A percentile compares a stretch with the other conserved stretches of the same genome.
phyloP scores from a whole-genome alignment of 306 rosid species.

The Lathyrus aphaca region DNA sequence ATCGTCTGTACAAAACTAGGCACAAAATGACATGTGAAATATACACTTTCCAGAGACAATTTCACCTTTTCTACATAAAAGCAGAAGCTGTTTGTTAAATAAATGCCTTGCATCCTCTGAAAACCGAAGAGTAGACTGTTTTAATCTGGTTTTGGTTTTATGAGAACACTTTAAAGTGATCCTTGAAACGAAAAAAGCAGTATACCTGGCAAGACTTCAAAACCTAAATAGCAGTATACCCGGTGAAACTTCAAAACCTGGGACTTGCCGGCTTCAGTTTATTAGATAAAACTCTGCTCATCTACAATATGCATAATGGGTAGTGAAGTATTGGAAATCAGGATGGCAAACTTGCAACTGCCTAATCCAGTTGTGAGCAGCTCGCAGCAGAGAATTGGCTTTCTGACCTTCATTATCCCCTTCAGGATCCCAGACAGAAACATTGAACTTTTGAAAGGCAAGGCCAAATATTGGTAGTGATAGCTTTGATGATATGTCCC shows the following conservation, averaged over 20 bases:
- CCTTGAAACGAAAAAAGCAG: neutral
- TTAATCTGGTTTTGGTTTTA: neutral
- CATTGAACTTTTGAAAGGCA: conserved; percentile 66
- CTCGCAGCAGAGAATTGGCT: conserved; percentile 55
- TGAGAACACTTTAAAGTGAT: conserved; percentile 5
- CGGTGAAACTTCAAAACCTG: neutral
- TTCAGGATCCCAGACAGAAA: conserved; percentile 60
- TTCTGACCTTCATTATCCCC: conserved; percentile 54
- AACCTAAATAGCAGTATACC: neutral
- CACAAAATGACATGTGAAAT: neutral
- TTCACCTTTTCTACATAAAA: conserved; percentile 18
- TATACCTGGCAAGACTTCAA: neutral
- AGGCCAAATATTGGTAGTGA: conserved; percentile 67
- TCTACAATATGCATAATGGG: conserved; percentile 52
- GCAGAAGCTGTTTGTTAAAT: conserved; percentile 15
- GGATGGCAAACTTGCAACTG: conserved; percentile 60
- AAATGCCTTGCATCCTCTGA: conserved; percentile 11
- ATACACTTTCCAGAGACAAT: neutral
- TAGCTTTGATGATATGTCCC: conserved; percentile 44
- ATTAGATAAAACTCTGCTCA: conserved; percentile 33
- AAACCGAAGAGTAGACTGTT: conserved; percentile 27
- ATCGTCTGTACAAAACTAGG: conserved; percentile 22
- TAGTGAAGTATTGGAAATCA: conserved; percentile 60
- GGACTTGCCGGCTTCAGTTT: conserved; percentile 15
- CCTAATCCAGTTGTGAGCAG: conserved; percentile 67